These are phyloP conservation scores for Sporisorium graminicola DNA, from an alignment of 1,284 basidiomycete genomes.

Conservation along the genomic window DNA sequence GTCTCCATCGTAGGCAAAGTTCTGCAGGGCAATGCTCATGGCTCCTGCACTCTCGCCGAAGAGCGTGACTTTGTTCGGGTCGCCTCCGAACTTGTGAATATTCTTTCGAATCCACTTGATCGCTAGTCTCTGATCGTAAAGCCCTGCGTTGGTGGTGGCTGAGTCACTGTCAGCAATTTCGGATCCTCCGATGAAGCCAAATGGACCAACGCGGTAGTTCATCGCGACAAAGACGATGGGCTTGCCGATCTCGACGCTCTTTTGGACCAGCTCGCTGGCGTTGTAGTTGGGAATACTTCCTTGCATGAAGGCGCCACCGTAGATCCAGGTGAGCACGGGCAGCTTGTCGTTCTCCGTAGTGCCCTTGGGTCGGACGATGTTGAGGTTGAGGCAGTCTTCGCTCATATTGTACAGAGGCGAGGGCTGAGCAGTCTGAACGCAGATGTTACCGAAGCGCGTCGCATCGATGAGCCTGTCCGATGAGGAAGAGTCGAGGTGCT, in stretches of 20 bases:
- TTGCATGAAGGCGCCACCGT: constrained; percentile 43
- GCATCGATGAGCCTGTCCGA: constrained; percentile 34
- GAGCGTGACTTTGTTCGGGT: constrained; percentile 43
- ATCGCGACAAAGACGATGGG: constrained; percentile 53
- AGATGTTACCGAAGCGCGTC: constrained; percentile 34
- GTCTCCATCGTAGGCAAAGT: constrained; percentile 43
- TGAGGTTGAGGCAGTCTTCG: constrained; percentile 55
- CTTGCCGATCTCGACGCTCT: constrained; percentile 34
- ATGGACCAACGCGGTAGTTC: constrained; percentile 52
- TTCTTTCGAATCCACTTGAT: constrained; percentile 53
- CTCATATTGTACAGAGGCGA: constrained; percentile 30
- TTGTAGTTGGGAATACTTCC: constrained; percentile 34
- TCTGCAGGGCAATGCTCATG: constrained; percentile 38
- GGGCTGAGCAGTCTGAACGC: constrained; percentile 21
- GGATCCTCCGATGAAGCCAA: constrained; percentile 49
- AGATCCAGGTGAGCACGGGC: constrained; percentile 49
- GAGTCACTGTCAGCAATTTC: constrained; percentile 24
- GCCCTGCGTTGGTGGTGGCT: constrained; percentile 44
- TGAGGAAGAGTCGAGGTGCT: constrained; percentile 14
- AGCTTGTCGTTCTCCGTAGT: constrained; percentile 23
- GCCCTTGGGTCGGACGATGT: constrained; percentile 44
- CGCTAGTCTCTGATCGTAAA: constrained; percentile 54
- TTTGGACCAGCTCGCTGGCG: constrained; percentile 46
- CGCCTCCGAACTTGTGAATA: constrained; percentile 56
- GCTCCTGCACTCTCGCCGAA: constrained; percentile 54